phyloP scores from a whole-genome alignment of 495 filamentous ascomycete genomes.

The Talaromyces liani region DNA sequence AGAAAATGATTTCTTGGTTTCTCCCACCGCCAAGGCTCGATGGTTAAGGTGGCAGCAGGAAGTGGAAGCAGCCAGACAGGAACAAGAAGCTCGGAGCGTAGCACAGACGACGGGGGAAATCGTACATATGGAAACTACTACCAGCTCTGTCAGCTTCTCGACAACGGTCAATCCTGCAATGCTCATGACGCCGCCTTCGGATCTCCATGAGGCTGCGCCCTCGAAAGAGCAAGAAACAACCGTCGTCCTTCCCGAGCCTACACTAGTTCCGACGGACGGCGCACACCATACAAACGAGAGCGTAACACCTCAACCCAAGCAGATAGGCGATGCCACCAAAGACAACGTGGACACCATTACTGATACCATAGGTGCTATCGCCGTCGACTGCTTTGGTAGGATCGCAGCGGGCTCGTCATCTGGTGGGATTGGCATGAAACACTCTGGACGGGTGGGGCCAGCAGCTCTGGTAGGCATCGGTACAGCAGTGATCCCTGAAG shows the following conservation, averaged over 20 bases:
- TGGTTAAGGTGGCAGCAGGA: constrained; percentile 73
- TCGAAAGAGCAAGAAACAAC: not conserved
- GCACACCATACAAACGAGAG: not conserved
- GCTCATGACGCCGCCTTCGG: constrained; percentile 9
- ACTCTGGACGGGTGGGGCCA: constrained; percentile 80
- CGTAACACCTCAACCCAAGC: not conserved
- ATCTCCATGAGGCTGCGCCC: not conserved
- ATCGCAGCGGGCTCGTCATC: constrained; percentile 98
- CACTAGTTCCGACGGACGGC: not conserved
- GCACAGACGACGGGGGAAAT: not conserved
- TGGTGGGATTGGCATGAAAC: constrained; percentile 98
- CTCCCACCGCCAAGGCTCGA: constrained; percentile 63
- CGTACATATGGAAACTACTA: not conserved
- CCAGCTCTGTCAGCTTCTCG: not conserved
- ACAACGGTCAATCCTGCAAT: constrained; percentile 8
- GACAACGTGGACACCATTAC: constrained; percentile 50
- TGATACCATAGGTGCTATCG: constrained; percentile 93
- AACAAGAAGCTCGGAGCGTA: not conserved
- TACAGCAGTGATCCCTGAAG: constrained; percentile 71
- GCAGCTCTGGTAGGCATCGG: constrained; percentile 89
- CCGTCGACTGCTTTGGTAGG: constrained; percentile 72
- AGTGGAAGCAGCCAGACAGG: constrained; percentile 45
- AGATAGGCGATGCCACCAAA: not conserved
- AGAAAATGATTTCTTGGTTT: constrained; percentile 64
- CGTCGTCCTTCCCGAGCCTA: not conserved